A percentile compares a stretch with the other conserved stretches of the same genome.
These are phyloP conservation scores for Blastobotrys petasosporus DNA, from an alignment of 1,139 yeast genomes.

Conservation along the genomic window DNA sequence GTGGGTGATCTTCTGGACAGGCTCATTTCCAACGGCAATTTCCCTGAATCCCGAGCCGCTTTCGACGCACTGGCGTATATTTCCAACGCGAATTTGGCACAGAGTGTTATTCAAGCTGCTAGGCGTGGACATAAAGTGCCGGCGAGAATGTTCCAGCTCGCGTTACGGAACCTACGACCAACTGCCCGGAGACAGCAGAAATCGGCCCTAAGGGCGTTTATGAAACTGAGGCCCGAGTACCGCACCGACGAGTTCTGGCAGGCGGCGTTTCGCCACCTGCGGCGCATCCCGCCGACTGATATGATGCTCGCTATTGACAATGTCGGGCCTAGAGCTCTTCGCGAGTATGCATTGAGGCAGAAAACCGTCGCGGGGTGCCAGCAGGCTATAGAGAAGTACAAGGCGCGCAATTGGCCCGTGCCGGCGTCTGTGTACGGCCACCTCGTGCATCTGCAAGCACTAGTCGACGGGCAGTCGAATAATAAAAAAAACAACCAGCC, in stretches of 20 bases:
- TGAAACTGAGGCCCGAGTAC: not conserved
- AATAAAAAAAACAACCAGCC: not conserved
- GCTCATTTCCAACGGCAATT: slow-evolving; percentile 3
- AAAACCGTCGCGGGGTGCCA: slow-evolving; percentile 5
- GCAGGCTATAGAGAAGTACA: slow-evolving; percentile 8
- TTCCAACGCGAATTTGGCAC: not conserved
- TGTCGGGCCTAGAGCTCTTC: not conserved
- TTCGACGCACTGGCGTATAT: not conserved
- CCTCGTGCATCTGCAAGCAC: not conserved
- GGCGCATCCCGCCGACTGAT: not conserved
- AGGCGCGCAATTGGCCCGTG: not conserved
- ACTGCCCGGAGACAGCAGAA: not conserved
- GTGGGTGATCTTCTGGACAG: slow-evolving; percentile 1
- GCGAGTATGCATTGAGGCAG: slow-evolving; percentile 1
- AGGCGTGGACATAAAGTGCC: not conserved
- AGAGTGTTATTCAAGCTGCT: not conserved
- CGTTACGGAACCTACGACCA: not conserved
- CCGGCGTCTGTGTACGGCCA: slow-evolving; percentile 3
- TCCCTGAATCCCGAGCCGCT: not conserved
- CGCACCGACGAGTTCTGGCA: slow-evolving; percentile 7
- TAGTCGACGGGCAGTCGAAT: not conserved
- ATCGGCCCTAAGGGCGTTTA: not conserved
- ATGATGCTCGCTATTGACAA: slow-evolving; percentile 2
- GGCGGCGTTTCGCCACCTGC: not conserved
- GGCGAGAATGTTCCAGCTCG: not conserved